Evolutionary conservation across 2,329 filamentous ascomycete genomes (phyloP), one percentile per base, ranked within the genome.

Genomic region (Botryotinia globosa): DNA sequence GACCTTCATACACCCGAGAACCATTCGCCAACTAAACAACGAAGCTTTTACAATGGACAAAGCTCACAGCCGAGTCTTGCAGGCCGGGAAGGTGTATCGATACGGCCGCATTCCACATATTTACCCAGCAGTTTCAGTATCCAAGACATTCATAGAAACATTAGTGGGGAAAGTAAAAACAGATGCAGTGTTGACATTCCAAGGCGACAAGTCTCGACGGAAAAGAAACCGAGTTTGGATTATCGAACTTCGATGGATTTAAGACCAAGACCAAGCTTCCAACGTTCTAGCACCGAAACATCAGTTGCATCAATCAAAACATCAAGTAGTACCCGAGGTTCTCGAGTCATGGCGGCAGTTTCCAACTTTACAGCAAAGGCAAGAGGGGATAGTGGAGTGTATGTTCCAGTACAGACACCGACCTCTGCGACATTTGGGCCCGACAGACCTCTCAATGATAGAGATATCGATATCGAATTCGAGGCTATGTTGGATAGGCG

Each of bases 401-500:
- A 69, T 44, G 34, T 54, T 18, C 59, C 69, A 10, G 45, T 39
- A 65, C 59, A 56, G 25, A 79, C 82, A 66, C 75, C 78, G 61
- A 83, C 83, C 14, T 20, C 62, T 48, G 61, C 72, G 32, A n/a
- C 67, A 16, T 71, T 65, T n/a, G 69, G 61, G 3, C 44, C 45
- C 32, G 74, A 75, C n/a, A 62, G 72, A 59, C 56, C 76, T 9
- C 71, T 89, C 44, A 83, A 87, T 72, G 84, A 85, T n/a, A 83
- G 85, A 77, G 84, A 89, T 74, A 86, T 90, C 58, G 84, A 88
- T 74, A 83, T 82, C 73, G 87, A 89, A 75, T 85, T 89, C 65
- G 88, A 91, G 77, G 88, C 87, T 4, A 86, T 89, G 82, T 81
- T 97, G 82, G 94, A 97, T 80, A 90, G 94, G 29, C 89, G 95